Evolutionary conservation across 2,329 filamentous ascomycete species (phyloP).

Genomic region (Fusarium sp.): DNA sequence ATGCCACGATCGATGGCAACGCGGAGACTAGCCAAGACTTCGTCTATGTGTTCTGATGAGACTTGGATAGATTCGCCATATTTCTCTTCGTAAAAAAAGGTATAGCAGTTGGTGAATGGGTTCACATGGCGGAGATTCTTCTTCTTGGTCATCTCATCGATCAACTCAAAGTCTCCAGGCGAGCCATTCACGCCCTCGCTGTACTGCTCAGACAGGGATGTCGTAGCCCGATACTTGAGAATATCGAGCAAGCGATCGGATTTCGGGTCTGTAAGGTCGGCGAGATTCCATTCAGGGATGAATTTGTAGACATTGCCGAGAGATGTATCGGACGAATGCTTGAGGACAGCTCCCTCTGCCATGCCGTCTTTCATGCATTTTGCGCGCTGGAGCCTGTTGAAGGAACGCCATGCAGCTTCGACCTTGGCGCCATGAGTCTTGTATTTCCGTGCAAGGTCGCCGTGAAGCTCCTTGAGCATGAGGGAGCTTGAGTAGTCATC

Average conservation of each 20-base stretch:
- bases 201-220: slow-evolving; percentile 54
- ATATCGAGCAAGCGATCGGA: slow-evolving; percentile 56
- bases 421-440: slow-evolving; percentile 52
- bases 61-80: slow-evolving; percentile 57
- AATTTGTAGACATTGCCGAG: slow-evolving; percentile 57
- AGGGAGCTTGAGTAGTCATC: neutral
- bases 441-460: slow-evolving; percentile 58
- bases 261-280: slow-evolving; percentile 53
- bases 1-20: slow-evolving; percentile 41
- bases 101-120: slow-evolving; percentile 51
- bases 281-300: slow-evolving; percentile 60
- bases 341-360: slow-evolving; percentile 52
- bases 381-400: slow-evolving; percentile 52
- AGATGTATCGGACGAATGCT: slow-evolving; percentile 52
- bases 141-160: slow-evolving; percentile 53
- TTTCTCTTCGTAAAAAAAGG: slow-evolving; percentile 52
- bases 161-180: slow-evolving; percentile 54
- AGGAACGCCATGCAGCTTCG: slow-evolving; percentile 57
- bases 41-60: neutral
- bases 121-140: slow-evolving; percentile 50
- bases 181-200: slow-evolving; percentile 46
- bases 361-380: slow-evolving; percentile 54
- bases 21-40: slow-evolving; percentile 25
- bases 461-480: slow-evolving; percentile 48
- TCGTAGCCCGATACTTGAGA: slow-evolving; percentile 56